Evolutionary conservation across 805 yeast species (phyloP), one percentile per base, ranked within the genome.

Genomic region (Kluyveromyces aestuarii): DNA sequence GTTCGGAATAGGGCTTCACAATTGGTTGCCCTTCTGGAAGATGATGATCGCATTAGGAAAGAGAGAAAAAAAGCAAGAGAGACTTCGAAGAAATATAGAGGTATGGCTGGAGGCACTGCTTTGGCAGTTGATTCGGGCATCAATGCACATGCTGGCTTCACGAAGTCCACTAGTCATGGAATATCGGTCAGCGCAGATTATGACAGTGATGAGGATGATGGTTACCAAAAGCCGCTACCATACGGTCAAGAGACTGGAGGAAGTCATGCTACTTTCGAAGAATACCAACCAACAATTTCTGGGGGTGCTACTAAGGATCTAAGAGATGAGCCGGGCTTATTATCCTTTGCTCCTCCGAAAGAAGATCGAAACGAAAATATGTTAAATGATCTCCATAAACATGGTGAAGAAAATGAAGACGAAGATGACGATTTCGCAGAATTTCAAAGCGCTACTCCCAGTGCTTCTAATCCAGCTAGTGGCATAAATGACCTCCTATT

Each of bases 41-140:
- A 87, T 65, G 96, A 88, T 59, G 73, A 74, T 7, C 70, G 72
- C 64, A 81, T 91, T 46, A 79, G 98, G 53, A 71, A 80, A 38
- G 98, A 90, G 66, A 77, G 98, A 53, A 87, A 86, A 67, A 87
- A 86, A 74, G 89, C 96, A n/a, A 79, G 93, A 56, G 84, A 82
- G 16, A 85, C 88, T 55, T 76, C 88, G 36, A 81, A 84, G 67
- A 90, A 89, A 66, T 88, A 82, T 63, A 84, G 82, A 41, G 96
- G 90, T 46, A 83, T 86, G 36, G 80, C 90, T 8, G 84, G 86
- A 25, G 83, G 83, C 25, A 60, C 66, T 40, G 58, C 66, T 35
- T 50, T 69, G 27, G 69, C 66, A 21, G 59, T 41, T 11, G 43
- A 46, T 18, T 44, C 50, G n/a, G 49, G 52, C 10, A 58, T 55